Base-by-base conservation (phyloP, 1,139 yeast genomes). In the Yamadazyma buinensis region DNA sequence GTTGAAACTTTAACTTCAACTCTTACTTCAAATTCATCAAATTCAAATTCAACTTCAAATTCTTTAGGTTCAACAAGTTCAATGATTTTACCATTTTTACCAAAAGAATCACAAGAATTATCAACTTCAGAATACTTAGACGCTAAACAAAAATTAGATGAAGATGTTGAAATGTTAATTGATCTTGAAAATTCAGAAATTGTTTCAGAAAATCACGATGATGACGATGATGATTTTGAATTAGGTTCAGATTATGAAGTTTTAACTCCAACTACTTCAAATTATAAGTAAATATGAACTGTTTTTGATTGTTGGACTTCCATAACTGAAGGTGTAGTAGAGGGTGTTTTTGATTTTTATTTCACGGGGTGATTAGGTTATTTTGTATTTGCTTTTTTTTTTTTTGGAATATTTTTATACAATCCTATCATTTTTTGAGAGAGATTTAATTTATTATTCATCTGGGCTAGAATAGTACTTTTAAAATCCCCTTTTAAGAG, bases 211-310 rank as follows among this genome's bases (percentile, higher is more conserved):
- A 38, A 27, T 22, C 18, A 34, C 15, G 70, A 61, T 30, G 63
- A 56, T 31, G 65, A 47, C 10, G 55, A 50, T 14, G 48, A 44
- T 11, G 57, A 52, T 27, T 42, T 42, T 25, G 64, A 56, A 17
- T 37, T 45, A 26, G 59, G 48, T 10, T 65, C 72, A 4, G 75
- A 68, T 42, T 68, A 47, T 43, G 74, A 67, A 41, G 49, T 67
- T 15, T 59, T 67, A 38, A 62, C 72, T 1, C 55, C 67, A 14
- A 33, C 40, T 9, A 31, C 42, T 15, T 32, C 36, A 21, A 32
- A 32, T 22, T 23, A 32, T 24, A 23, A 33, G 10, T 33, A 33
- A 15, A 15, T 23, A n/a, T n/a, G n/a, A n/a, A n/a, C n/a, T n/a
- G n/a, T n/a, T n/a, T n/a, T n/a, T n/a, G n/a, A n/a, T n/a, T n/a